Percentiles rank a stretch among this genome's conserved stretches.
Conservation (phyloP, 1,139 yeast species). For the Magnusiomyces tetraspermus region DNA sequence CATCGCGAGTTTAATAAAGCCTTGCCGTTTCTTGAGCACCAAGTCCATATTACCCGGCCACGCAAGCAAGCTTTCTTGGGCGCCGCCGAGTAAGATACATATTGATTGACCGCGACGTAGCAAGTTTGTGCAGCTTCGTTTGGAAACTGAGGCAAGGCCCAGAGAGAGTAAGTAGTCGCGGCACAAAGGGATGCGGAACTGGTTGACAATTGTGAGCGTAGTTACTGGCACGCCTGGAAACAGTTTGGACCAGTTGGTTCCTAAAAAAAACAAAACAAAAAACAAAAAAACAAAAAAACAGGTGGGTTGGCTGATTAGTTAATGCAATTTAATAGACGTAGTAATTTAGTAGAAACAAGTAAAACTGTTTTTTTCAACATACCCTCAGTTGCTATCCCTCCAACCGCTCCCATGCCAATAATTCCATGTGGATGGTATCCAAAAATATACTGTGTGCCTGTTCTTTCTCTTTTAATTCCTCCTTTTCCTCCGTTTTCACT, state of each 20-base stretch:
- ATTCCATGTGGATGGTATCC: constrained; percentile 98
- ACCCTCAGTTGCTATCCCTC: constrained; percentile 72
- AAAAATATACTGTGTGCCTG: constrained; percentile 56
- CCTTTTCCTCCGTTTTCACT: too few species aligned
- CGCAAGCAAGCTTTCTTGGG: constrained; percentile 76
- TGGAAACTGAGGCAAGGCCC: constrained; percentile 82
- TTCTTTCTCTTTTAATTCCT: constrained; percentile 11
- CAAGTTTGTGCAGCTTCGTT: constrained; percentile 57
- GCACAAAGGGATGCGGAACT: constrained; percentile 79
- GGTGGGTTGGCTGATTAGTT: not conserved
- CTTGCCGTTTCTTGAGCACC: constrained; percentile 70
- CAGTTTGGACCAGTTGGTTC: constrained; percentile 51
- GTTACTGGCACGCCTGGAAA: constrained; percentile 81
- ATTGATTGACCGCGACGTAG: constrained; percentile 58
- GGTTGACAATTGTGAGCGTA: constrained; percentile 71
- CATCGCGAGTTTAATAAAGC: constrained; percentile 80
- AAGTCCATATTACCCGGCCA: constrained; percentile 52
- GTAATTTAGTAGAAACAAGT: not conserved
- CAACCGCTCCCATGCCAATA: constrained; percentile 86
- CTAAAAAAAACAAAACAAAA: not conserved
- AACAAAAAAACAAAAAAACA: not conserved
- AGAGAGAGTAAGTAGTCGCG: constrained; percentile 74
- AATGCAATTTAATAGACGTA: not conserved
- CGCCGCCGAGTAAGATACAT: constrained; percentile 91
- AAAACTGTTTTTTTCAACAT: not conserved